Evolutionary conservation across 257 asterid genomes (phyloP).

Genomic region (Handroanthus guayacan): DNA sequence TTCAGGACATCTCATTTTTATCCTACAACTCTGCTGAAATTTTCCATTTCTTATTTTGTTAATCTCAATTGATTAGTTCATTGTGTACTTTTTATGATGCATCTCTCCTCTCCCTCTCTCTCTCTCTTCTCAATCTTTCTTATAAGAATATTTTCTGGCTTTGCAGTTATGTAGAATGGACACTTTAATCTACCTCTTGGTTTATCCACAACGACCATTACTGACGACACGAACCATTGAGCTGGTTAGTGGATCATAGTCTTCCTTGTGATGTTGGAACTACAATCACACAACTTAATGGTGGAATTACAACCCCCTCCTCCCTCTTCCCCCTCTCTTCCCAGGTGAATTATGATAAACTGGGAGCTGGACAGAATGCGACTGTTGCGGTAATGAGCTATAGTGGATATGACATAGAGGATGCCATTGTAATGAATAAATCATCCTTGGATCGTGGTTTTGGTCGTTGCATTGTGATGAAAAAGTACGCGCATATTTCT

Average conservation of each 20-base stretch:
- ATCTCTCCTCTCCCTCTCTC: background rate
- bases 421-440: conserved; percentile 98
- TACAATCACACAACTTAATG: conserved; percentile 13
- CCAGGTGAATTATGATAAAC: conserved; percentile 85
- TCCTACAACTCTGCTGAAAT: background rate
- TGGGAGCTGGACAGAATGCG: conserved; percentile 99
- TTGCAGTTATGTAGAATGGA: conserved; percentile 87
- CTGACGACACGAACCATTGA: conserved; percentile 92
- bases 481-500: conserved; percentile 58
- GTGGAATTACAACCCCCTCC: background rate
- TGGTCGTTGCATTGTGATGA: conserved; percentile 96
- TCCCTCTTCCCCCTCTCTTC: background rate
- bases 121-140: conserved; percentile 10
- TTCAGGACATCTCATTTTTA: background rate
- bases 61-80: background rate
- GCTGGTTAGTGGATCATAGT: conserved; percentile 67
- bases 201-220: conserved; percentile 96
- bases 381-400: conserved; percentile 98
- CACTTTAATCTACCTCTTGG: conserved; percentile 82
- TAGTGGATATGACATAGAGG: conserved; percentile 99
- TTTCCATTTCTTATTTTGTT: background rate
- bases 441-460: conserved; percentile 98
- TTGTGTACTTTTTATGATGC: conserved; percentile 5
- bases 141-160: conserved; percentile 10
- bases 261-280: conserved; percentile 13